phyloP scores from a whole-genome alignment of 31 red algal genomes.

The Endocladia muricata region DNA sequence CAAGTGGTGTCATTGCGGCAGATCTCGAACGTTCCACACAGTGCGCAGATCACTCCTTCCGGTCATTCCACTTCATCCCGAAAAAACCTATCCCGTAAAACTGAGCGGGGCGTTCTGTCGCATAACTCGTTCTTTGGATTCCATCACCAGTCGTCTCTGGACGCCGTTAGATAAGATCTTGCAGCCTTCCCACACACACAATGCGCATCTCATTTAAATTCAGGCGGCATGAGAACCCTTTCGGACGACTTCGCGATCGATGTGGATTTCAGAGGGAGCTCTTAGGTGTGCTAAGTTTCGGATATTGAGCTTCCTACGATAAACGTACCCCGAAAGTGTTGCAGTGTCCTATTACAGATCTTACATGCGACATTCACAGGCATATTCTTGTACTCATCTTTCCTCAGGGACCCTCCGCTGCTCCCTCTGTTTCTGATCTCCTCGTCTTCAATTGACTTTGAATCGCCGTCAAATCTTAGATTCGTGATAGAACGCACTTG shows the following conservation, averaged over 20 bases:
- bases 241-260: background rate
- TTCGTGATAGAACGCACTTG: too few species aligned
- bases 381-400: background rate
- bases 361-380: background rate
- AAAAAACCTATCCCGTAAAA: too few species aligned
- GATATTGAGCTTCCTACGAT: background rate
- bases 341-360: background rate
- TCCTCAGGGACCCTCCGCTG: too few species aligned
- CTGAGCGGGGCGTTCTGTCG: too few species aligned
- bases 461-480: too few species aligned
- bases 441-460: too few species aligned
- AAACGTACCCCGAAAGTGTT: background rate
- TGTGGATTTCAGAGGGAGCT: background rate
- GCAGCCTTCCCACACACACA: background rate
- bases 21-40: too few species aligned
- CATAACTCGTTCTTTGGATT: background rate
- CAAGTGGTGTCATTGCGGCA: too few species aligned
- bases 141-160: background rate
- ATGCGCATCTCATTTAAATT: background rate
- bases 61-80: too few species aligned
- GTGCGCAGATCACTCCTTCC: too few species aligned
- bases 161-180: background rate
- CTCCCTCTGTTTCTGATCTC: too few species aligned
- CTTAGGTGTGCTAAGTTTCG: background rate
- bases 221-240: background rate